Conservation (phyloP, 768 basidiomycete species). For the Mycena albidolilacea region DNA sequence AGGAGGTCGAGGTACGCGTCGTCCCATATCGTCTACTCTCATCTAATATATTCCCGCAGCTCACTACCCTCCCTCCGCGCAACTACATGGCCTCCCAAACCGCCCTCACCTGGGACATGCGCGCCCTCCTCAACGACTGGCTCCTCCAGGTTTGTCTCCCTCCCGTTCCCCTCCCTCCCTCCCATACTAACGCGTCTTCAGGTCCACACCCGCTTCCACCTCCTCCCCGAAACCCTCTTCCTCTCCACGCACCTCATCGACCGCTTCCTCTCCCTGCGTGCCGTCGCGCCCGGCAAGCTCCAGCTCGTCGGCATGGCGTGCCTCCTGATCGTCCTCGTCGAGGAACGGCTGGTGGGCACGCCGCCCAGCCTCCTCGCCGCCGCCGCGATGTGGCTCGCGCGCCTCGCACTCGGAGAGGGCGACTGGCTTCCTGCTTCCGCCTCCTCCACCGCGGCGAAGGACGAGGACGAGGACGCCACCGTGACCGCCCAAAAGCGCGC, state of each 20-base stretch:
- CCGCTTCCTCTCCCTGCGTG: constrained; percentile 79
- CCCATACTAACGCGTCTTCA: constrained; percentile 43
- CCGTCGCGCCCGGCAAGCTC: constrained; percentile 85
- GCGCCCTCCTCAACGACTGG: constrained; percentile 93
- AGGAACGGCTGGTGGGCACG: too few relatives aligned
- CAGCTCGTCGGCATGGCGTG: constrained; percentile 93
- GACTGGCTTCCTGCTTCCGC: too few relatives aligned
- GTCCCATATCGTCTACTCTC: background rate
- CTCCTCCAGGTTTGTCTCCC: constrained; percentile 82
- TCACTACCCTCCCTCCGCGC: constrained; percentile 82
- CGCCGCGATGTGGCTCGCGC: too few relatives aligned
- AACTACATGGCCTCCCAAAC: constrained; percentile 89
- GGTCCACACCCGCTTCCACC: constrained; percentile 88
- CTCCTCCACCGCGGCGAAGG: too few relatives aligned
- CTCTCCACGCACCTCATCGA: constrained; percentile 90
- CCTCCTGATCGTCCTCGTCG: constrained; percentile 62
- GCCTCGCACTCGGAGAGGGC: too few relatives aligned
- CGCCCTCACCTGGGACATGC: constrained; percentile 91
- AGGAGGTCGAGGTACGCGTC: constrained; percentile 79
- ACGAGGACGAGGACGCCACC: too few relatives aligned
- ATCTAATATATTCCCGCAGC: constrained; percentile 55
- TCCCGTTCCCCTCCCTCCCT: background rate
- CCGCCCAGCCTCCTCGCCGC: too few relatives aligned
- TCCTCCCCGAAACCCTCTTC: constrained; percentile 93
- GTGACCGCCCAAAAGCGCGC: too few relatives aligned